Evolutionary conservation across 106 monocot genomes (phyloP), one percentile per base, ranked within the genome.

Genomic region (Phalaenopsis equestris): DNA sequence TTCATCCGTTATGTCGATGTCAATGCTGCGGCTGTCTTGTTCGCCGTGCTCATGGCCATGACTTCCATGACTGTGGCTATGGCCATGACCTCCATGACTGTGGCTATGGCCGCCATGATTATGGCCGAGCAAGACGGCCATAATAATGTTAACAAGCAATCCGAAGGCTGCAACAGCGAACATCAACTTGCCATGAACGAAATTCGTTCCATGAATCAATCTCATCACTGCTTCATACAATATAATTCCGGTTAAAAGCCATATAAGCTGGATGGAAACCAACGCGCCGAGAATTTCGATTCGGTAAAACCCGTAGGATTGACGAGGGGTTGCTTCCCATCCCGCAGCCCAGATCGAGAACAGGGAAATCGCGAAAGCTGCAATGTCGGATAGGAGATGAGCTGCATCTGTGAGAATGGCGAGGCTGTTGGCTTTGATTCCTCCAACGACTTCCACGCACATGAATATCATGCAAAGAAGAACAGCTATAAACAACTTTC

Each of bases 331-430:
- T 76, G 93, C 90, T 75, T 88, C 88, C 93, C 93, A 93, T 14
- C 93, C 88, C 15, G 88, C 81, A 23, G 90, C 93, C 90, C 90
- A 90, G 24, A 93, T 73, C 36, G 93, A 93, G 76, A 93, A 85
- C 24, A 93, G 81, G 41, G 93, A 93, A 56, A 93, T 89, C 49
- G 90, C 93, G 77, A 88, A 90, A 41, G 90, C 88, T 3, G 88
- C 90, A 24, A 90, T 83, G 73, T 93, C 90, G 5, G 93, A 87
- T 18, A 93, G 87, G 46, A 90, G 93, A 86, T 90, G 93, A 24
- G 93, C 88, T 8, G 93, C 93, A 76, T 93, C 93, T 10, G 90
- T 90, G 46, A 93, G 65, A 67, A 93, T 88, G 23, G 93, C 90
- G 42, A 93, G 88, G 47, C 93, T 93, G 84, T 93, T 93, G 68